A percentile compares a stretch with the other conserved stretches of the same genome.
These are phyloP conservation scores for Diplotaxis tenuifolia DNA, from an alignment of 345 rosid genomes.

Conservation along the genomic window DNA sequence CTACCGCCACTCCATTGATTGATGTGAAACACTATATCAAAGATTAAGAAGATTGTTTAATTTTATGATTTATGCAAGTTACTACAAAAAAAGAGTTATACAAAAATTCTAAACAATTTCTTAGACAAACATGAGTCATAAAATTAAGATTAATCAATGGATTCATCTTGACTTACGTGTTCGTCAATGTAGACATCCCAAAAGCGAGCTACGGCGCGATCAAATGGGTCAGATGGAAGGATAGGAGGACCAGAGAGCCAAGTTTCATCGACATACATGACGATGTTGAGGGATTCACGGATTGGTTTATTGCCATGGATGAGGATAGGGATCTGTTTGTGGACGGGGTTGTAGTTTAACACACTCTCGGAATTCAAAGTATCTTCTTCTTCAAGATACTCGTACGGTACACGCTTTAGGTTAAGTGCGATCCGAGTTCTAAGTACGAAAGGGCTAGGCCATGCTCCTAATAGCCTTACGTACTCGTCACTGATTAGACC, in stretches of 20 bases:
- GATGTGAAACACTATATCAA: slow-evolving; percentile 52
- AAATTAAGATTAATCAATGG: neutral
- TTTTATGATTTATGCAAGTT: neutral
- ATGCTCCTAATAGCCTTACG: slow-evolving; percentile 61
- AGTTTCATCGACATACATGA: slow-evolving; percentile 37
- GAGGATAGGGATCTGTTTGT: slow-evolving; percentile 40
- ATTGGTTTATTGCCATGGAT: slow-evolving; percentile 40
- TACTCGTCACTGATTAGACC: slow-evolving; percentile 30
- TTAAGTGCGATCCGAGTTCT: slow-evolving; percentile 57
- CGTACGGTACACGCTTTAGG: slow-evolving; percentile 34
- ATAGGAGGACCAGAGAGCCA: slow-evolving; percentile 39
- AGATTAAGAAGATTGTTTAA: neutral
- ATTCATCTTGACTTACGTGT: slow-evolving; percentile 42
- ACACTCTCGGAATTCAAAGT: slow-evolving; percentile 34
- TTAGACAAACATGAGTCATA: neutral
- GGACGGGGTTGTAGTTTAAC: slow-evolving; percentile 36
- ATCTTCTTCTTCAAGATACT: slow-evolving; percentile 38
- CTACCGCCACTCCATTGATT: slow-evolving; percentile 35
- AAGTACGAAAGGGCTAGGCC: slow-evolving; percentile 80
- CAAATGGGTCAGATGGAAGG: slow-evolving; percentile 36
- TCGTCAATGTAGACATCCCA: slow-evolving; percentile 40
- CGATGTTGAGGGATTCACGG: slow-evolving; percentile 38
- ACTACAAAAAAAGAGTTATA: neutral
- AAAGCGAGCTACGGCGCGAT: slow-evolving; percentile 40
- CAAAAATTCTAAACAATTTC: neutral